Conservation (phyloP, 352 stramenopile species). For the Stephanocyclus meneghinianus region DNA sequence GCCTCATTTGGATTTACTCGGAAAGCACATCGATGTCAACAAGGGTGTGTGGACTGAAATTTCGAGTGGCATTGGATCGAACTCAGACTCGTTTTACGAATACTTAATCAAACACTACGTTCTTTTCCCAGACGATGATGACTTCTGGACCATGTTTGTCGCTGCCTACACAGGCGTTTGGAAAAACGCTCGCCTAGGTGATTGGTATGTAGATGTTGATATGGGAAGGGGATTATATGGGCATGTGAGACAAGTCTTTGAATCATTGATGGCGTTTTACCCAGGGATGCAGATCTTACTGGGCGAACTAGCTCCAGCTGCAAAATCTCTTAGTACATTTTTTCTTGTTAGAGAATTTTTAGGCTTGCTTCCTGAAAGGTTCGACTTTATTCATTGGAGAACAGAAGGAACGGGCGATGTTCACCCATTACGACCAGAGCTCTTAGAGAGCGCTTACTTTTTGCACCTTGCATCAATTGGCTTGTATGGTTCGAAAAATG, state of each 20-base stretch:
- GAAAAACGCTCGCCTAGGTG: conserved; percentile 65
- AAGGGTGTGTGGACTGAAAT: conserved; percentile 85
- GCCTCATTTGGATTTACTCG: conserved; percentile 88
- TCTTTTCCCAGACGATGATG: conserved; percentile 89
- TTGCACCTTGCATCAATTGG: conserved; percentile 88
- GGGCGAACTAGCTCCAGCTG: conserved; percentile 89
- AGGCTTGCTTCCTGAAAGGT: conserved; percentile 93
- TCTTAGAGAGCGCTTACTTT: conserved; percentile 96
- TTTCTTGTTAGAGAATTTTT: conserved; percentile 93
- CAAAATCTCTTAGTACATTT: conserved; percentile 90
- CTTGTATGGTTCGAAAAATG: conserved; percentile 40
- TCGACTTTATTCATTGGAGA: conserved; percentile 83
- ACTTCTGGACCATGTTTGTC: conserved; percentile 88
- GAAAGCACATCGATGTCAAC: conserved; percentile 91
- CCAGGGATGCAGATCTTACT: conserved; percentile 93
- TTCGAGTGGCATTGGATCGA: conserved; percentile 82
- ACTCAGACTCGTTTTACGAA: conserved; percentile 97
- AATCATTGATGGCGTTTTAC: conserved; percentile 95
- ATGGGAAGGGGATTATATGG: conserved; percentile 58
- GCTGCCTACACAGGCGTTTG: conserved; percentile 75
- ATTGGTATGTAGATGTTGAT: conserved; percentile 84
- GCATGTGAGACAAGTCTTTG: conserved; percentile 68
- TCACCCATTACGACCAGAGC: conserved; percentile 93
- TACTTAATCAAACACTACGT: conserved; percentile 92
- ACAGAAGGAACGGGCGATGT: conserved; percentile 54